Evolutionary conservation across 1,284 basidiomycete species (phyloP), one percentile per base, ranked within the genome.

Genomic region (Trichosporon faecale): DNA sequence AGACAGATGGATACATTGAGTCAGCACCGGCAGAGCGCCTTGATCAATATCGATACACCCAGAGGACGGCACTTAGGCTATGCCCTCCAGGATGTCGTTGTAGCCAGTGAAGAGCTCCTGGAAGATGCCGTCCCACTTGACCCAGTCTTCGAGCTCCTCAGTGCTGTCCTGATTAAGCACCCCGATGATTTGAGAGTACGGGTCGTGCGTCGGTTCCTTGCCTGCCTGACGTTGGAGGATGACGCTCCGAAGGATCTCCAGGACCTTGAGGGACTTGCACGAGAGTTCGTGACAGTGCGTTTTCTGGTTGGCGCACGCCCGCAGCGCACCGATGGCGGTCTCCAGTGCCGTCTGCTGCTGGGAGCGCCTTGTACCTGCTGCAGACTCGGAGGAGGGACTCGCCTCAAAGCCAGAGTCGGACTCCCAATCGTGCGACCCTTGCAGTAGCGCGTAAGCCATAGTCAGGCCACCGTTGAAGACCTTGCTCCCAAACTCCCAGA

Each of bases 81-180:
- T 61, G 29, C 57, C 29, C 8, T 25, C 35, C 63, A 64, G 5
- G 70, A 74, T 73, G 37, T 75, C 75, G 57, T 61, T 61, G 16
- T 61, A 61, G 3, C 57, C 57, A 6, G 57, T 61, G 57, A 68
- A 27, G 33, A 68, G 46, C 9, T 64, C 67, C 21, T 33, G 46
- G 67, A 64, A 68, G 23, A 68, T 49, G 3, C 40, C 63, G 16
- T 68, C 67, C 67, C 67, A 68, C 63, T 68, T 63, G 46, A 64
- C 67, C 67, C 67, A 68, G 12, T 37, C 61, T 23, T 64, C 67
- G 3, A 21, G 61, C 33, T 49, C 21, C 44, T 27, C 40, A 21
- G 29, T 61, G 57, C n/a, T 61, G 31, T 61, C 57, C 16, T 61
- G 57, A 18, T 61, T 61, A 16, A 61, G 49, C 23, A 35, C 31